Base-by-base conservation (phyloP, 1,284 basidiomycete species). In the Abortiporus biennis region DNA sequence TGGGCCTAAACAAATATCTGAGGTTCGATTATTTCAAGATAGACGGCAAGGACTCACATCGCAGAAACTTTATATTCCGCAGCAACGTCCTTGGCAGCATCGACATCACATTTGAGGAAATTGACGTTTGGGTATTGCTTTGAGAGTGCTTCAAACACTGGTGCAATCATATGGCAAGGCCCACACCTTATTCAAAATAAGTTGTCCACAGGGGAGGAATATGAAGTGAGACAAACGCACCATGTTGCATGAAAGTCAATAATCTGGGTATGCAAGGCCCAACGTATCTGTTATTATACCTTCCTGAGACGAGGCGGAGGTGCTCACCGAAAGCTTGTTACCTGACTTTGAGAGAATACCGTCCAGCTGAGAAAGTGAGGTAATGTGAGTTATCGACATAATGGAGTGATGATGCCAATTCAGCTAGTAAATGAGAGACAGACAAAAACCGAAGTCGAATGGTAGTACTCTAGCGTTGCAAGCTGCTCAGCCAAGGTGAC, bases 171-270 rank as follows among this genome's bases (percentile, higher is more conserved):
- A 59, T 85, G 84, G 57, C 86, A 90, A 25, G 85, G 85, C 2
- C 83, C 80, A 72, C 86, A 89, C 85, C 85, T 87, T 50, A 29
- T 16, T 15, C 17, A 23, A 4, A 5, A 13, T 16, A 36, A 19
- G 13, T n/a, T n/a, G n/a, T n/a, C 36, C 23, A 5, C 36, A 22
- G n/a, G 15, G 9, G 35, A 34, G 27, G 27, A 29, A 9, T 19
- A n/a, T 38, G 21, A 23, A n/a, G 16, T 16, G 4, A 5, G 13
- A 34, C 21, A 43, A 33, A 33, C 64, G 50, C 50, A 84, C 85
- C 85, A 88, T 49, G 77, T 73, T 44, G 85, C 85, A 60, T 88
- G 83, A 54, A 90, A 89, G 62, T 89, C 86, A 48, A 90, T 87
- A 42, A 89, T 80, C 85, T 87, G 46, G 16, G 22, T 27, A 31